phyloP scores from a whole-genome alignment of 2,329 filamentous ascomycete species.

The Aspergillus quadricinctus region DNA sequence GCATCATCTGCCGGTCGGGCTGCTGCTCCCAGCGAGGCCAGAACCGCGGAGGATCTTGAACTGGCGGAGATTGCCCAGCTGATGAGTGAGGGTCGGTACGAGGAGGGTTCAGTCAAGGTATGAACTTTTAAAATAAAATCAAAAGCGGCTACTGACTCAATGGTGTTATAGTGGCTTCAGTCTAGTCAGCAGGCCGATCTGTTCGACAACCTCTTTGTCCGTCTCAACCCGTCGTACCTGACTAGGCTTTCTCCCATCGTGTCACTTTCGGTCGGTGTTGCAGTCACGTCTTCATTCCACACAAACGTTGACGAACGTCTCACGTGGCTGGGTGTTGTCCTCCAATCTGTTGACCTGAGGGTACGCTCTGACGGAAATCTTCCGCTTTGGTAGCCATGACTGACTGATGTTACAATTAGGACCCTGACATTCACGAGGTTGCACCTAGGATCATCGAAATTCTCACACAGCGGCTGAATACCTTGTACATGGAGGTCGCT shows the following conservation, averaged over 20 bases:
- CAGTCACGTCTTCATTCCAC: slow-evolving; percentile 55
- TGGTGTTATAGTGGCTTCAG: slow-evolving; percentile 53
- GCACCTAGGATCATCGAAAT: slow-evolving; percentile 58
- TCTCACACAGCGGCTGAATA: slow-evolving; percentile 53
- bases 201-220: slow-evolving; percentile 60
- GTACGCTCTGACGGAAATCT: slow-evolving; percentile 36
- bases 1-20: slow-evolving; percentile 11
- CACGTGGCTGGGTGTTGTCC: slow-evolving; percentile 54
- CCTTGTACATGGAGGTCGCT: slow-evolving; percentile 54
- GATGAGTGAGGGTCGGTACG: slow-evolving; percentile 37
- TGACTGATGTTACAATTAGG: slow-evolving; percentile 29
- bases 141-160: slow-evolving; percentile 13
- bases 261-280: slow-evolving; percentile 57
- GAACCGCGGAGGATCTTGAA: slow-evolving; percentile 37
- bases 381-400: not conserved
- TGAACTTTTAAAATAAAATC: not conserved
- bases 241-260: slow-evolving; percentile 54
- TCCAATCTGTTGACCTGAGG: slow-evolving; percentile 50
- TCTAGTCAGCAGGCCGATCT: slow-evolving; percentile 55
- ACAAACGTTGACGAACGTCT: slow-evolving; percentile 53
- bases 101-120: slow-evolving; percentile 46
- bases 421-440: slow-evolving; percentile 53
- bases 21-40: slow-evolving; percentile 10
- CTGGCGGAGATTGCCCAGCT: slow-evolving; percentile 38
- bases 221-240: slow-evolving; percentile 54